Evolutionary conservation across 331 rosid genomes (phyloP).

Genomic region (Pyracantha coccinea): DNA sequence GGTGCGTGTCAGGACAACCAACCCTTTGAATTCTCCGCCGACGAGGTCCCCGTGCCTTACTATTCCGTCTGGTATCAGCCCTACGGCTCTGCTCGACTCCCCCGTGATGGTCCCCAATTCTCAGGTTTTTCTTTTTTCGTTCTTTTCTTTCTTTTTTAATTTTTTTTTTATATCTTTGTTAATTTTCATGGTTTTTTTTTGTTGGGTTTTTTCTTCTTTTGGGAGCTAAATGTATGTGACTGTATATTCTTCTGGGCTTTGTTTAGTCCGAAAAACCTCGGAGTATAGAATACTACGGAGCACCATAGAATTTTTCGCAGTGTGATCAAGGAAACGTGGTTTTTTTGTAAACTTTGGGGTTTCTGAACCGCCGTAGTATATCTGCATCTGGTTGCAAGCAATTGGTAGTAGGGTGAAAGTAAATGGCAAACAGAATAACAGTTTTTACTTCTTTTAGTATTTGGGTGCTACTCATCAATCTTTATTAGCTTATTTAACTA

Average conservation of each 20-base stretch:
- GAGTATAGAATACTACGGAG: not conserved
- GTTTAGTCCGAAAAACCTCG: not conserved
- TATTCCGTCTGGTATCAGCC: conserved; percentile 65
- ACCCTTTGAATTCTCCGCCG: conserved; percentile 27
- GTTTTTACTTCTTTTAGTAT: not conserved
- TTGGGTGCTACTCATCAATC: not conserved
- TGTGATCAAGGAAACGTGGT: not conserved
- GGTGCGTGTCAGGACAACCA: conserved; percentile 25
- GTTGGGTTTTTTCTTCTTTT: not conserved
- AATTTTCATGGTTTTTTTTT: too few relatives aligned
- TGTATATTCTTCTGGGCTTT: not conserved
- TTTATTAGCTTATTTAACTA: not conserved
- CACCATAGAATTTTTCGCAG: not conserved
- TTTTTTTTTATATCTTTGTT: too few relatives aligned
- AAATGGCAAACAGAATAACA: not conserved
- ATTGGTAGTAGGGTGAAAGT: not conserved
- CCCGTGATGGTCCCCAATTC: conserved; percentile 68
- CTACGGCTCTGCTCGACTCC: conserved; percentile 71
- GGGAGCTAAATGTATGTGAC: not conserved
- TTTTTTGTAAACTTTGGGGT: not conserved
- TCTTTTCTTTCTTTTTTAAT: not conserved
- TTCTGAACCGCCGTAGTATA: not conserved
- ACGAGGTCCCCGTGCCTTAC: conserved; percentile 46
- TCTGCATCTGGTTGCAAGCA: not conserved
- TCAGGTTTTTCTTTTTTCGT: conserved; percentile 26